Conservation (phyloP, 495 filamentous ascomycete species). For the Tuber borchii region DNA sequence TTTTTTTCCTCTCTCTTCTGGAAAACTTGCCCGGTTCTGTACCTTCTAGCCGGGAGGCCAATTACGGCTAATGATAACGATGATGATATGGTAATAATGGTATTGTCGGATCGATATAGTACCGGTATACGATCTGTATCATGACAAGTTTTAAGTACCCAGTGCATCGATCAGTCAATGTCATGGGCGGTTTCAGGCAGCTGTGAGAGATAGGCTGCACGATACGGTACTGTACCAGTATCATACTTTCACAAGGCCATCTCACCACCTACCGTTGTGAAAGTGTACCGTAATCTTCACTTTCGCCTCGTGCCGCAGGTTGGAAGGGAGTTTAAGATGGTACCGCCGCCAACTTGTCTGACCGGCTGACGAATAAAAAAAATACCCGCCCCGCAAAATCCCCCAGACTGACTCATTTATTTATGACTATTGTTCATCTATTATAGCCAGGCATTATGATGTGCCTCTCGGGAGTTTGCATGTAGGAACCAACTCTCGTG, state of each 20-base stretch:
- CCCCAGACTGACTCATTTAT: not conserved
- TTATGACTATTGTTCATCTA: not conserved
- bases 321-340: not conserved
- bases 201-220: not conserved
- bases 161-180: not conserved
- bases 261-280: not conserved
- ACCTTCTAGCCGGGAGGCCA: not conserved
- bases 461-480: not conserved
- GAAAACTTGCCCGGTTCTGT: not conserved
- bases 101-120: not conserved
- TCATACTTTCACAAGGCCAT: not conserved
- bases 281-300: not conserved
- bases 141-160: not conserved
- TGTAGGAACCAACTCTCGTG: not conserved
- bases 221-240: no score
- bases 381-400: not conserved
- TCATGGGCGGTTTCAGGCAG: not conserved
- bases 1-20: not conserved
- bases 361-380: not conserved
- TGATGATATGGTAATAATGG: not conserved
- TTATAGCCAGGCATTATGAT: not conserved
- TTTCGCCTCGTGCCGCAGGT: not conserved
- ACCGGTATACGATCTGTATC: not conserved
- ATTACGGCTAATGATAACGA: not conserved
- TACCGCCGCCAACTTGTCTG: not conserved